These are phyloP conservation scores for Ophiostoma pallidulum DNA, from an alignment of 2,329 filamentous ascomycete genomes.

Conservation along the genomic window DNA sequence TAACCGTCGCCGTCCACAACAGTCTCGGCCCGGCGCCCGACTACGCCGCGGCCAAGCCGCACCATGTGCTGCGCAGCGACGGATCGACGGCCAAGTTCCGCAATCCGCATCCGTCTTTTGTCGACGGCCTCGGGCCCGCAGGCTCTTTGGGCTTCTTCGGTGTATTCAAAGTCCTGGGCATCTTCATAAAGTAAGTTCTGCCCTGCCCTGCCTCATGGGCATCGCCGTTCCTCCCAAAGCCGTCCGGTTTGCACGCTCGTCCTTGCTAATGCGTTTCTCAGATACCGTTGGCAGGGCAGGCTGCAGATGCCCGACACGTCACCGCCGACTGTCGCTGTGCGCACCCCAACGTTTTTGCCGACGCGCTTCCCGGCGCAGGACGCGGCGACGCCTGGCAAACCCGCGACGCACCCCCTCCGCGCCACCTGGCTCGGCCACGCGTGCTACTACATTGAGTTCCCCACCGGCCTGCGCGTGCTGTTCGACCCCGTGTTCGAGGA, in stretches of 20 bases:
- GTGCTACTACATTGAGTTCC: constrained; percentile 88
- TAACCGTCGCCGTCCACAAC: constrained; percentile 6
- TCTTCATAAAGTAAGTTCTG: constrained; percentile 28
- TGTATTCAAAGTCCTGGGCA: constrained; percentile 20
- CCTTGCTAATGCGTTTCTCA: not conserved
- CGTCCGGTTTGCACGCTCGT: not conserved
- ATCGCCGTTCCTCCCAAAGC: too few species aligned
- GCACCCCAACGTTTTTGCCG: constrained; percentile 56
- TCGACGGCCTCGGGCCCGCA: constrained; percentile 16
- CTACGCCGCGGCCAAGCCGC: constrained; percentile 35
- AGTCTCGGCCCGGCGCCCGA: constrained; percentile 24
- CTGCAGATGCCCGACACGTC: constrained; percentile 48
- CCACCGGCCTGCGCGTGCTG: constrained; percentile 72
- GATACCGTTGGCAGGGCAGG: constrained; percentile 27
- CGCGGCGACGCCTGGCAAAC: not conserved
- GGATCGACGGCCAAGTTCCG: constrained; percentile 36
- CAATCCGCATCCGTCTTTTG: constrained; percentile 42
- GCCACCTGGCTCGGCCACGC: constrained; percentile 95
- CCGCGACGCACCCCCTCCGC: constrained; percentile 39
- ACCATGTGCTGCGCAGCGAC: constrained; percentile 35
- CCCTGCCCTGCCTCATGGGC: too few species aligned
- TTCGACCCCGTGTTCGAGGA: constrained; percentile 93
- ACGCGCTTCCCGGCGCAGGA: constrained; percentile 38
- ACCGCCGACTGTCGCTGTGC: constrained; percentile 56
- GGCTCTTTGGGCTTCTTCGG: not conserved